Conservation (phyloP, 331 rosid genomes). For the Telfairia occidentalis region DNA sequence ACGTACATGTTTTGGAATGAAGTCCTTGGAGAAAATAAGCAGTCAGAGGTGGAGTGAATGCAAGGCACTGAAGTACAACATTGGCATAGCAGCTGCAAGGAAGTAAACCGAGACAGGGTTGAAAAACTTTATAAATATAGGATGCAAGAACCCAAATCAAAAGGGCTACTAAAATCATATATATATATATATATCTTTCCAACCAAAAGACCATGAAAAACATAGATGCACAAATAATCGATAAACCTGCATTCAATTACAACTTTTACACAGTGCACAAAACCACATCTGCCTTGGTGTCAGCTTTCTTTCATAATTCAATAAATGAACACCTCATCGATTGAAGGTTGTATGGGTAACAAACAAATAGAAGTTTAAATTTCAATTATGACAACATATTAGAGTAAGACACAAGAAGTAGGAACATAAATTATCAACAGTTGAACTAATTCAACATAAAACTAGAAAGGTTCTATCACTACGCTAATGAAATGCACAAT, state of each 20-base stretch:
- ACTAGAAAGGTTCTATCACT: background rate
- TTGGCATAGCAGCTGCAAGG: constrained; percentile 84
- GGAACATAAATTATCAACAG: background rate
- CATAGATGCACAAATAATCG: background rate
- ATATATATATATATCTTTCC: background rate
- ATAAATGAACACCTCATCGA: background rate
- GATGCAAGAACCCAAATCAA: background rate
- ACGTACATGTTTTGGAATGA: constrained; percentile 78
- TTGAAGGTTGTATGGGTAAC: background rate
- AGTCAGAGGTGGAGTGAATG: constrained; percentile 83
- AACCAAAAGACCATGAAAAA: background rate
- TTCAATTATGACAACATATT: background rate
- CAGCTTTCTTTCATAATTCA: background rate
- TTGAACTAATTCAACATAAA: constrained; percentile 1
- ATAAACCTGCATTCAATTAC: background rate
- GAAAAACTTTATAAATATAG: background rate
- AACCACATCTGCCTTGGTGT: background rate
- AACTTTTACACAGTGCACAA: background rate
- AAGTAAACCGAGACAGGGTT: background rate
- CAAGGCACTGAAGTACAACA: constrained; percentile 90
- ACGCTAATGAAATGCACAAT: background rate
- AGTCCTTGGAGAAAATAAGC: constrained; percentile 81
- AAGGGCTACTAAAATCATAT: background rate
- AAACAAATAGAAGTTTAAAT: background rate
- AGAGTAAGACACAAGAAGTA: background rate